Evolutionary conservation across 2,329 filamentous ascomycete genomes (phyloP), one percentile per base, ranked within the genome.

Genomic region (Penicillium paneum): DNA sequence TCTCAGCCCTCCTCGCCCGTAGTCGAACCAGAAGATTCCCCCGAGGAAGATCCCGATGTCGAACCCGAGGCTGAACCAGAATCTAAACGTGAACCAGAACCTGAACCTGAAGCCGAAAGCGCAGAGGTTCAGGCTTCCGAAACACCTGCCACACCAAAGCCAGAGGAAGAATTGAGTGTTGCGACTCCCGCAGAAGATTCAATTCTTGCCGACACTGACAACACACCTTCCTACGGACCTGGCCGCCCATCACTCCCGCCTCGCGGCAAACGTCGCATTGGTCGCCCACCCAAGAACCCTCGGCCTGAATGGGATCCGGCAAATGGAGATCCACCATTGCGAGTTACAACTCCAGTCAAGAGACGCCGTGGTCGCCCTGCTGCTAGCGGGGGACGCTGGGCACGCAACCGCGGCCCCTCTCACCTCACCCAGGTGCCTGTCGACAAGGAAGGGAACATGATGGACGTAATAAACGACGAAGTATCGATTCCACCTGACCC

Each of bases 391-490:
- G 85, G 84, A 19, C 76, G 90, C 57, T 91, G 91, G 85, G 84
- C 90, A 78, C 73, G 90, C 76, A 64, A 87, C 77, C 86, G 88
- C 53, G 87, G 86, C 36, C 84, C 86, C 13, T 86, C 87, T 36
- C 90, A 92, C 67, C 86, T 90, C 45, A 90, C 87, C 1, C 85
- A 91, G 67, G 89, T 96, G 57, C 86, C 91, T 5, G 88, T 96
- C 56, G 94, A 97, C 74, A 95, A 95, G 68, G 91, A 97, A 66
- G 94, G 94, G 48, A 96, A 91, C 55, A 86, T 91, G 74, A 87
- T 93, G 76, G 89, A 94, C 67, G 93, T 99, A 54, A 82, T 91
- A 56, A 83, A 96, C 68, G 94, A 99, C 67, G 94, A 99, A 76
- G 90, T 96, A 41, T 88, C 88, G 32, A 79, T 99, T 41, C 90